Evolutionary conservation across 2,329 filamentous ascomycete species (phyloP).

Genomic region (Daldinia sp.): DNA sequence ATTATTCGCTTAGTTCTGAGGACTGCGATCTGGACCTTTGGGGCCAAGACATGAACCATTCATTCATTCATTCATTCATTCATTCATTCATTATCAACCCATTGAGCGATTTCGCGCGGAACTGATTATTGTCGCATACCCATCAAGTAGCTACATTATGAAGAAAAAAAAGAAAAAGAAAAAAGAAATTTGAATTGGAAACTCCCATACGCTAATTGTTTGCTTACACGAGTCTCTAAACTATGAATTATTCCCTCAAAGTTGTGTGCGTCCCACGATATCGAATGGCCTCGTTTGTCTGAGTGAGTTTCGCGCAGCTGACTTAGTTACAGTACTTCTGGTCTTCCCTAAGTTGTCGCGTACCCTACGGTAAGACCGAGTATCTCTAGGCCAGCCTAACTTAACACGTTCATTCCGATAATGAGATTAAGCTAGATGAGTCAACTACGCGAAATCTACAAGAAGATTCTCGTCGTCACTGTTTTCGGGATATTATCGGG

Average conservation of each 20-base stretch:
- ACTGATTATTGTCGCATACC: neutral
- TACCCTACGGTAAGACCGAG: neutral
- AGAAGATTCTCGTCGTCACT: constrained; percentile 12
- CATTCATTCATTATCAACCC: too few species aligned
- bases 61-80: too few species aligned
- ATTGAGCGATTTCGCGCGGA: constrained; percentile 16
- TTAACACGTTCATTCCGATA: neutral
- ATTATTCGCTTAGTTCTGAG: constrained; percentile 11
- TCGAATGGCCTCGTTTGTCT: neutral
- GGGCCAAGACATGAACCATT: constrained; percentile 26
- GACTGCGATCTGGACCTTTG: constrained; percentile 22
- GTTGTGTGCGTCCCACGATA: constrained; percentile 4
- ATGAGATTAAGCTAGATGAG: neutral
- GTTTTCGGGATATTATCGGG: constrained; percentile 19
- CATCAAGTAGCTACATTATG: neutral
- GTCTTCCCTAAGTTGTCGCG: neutral
- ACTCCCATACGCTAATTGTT: neutral
- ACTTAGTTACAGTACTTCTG: neutral
- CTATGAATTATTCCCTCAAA: constrained; percentile 14
- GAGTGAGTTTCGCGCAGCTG: neutral
- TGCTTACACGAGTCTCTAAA: neutral
- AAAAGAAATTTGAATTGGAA: neutral
- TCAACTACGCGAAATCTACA: constrained; percentile 1
- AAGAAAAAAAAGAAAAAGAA: neutral
- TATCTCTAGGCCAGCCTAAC: neutral